A percentile compares a stretch with the other conserved stretches of the same genome.
These are phyloP conservation scores for Coccomyxa sp. DNA, from an alignment of 139 green algal genomes.

Conservation along the genomic window DNA sequence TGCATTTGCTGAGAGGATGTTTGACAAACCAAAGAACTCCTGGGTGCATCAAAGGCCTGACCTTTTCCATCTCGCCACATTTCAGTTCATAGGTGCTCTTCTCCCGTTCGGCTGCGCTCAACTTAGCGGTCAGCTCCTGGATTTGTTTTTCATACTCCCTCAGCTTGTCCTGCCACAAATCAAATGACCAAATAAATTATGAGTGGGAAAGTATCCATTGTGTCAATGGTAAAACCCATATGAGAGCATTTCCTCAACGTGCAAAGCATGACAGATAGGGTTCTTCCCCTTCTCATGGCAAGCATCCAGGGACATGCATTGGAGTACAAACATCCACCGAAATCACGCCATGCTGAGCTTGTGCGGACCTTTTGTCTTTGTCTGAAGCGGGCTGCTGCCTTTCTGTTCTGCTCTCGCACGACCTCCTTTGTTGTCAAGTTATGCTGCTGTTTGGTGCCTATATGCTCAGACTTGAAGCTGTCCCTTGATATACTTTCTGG, in stretches of 20 bases:
- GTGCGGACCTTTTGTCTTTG: background rate
- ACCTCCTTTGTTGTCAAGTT: background rate
- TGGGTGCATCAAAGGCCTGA: background rate
- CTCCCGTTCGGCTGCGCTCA: background rate
- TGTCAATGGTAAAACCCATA: background rate
- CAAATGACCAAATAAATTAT: background rate
- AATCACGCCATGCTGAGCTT: background rate
- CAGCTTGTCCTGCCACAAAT: background rate
- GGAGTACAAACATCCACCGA: background rate
- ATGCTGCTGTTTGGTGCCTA: background rate
- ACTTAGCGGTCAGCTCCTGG: background rate
- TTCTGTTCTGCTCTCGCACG: background rate
- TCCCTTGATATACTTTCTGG: background rate
- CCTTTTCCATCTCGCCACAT: background rate
- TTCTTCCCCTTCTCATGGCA: too few species aligned
- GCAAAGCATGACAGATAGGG: too few species aligned
- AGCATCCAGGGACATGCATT: too few species aligned
- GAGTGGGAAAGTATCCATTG: background rate
- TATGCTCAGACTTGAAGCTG: background rate
- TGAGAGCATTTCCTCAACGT: background rate
- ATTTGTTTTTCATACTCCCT: constrained; percentile 3
- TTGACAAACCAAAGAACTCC: too few species aligned
- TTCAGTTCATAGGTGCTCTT: background rate
- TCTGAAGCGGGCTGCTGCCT: background rate
- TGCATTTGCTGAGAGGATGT: too few species aligned